These are phyloP conservation scores for Jamesozyma spencerorum DNA, from an alignment of 805 yeast genomes.

Conservation along the genomic window DNA sequence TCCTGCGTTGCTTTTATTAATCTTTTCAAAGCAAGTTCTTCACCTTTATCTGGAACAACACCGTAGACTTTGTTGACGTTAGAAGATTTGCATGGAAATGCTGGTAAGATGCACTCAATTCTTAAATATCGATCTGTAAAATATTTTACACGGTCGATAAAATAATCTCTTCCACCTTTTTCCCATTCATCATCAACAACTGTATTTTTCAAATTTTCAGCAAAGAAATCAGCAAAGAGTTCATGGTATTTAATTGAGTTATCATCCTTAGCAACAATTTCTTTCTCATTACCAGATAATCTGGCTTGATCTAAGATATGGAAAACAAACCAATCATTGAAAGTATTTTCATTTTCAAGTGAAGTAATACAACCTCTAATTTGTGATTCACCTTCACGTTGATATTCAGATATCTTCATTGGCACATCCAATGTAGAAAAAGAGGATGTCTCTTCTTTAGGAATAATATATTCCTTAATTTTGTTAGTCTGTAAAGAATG, in stretches of 20 bases:
- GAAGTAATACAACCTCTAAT: conserved; percentile 34
- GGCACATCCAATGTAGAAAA: conserved; percentile 16
- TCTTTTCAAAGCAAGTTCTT: conserved; percentile 35
- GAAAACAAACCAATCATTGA: conserved; percentile 32
- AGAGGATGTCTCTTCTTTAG: conserved; percentile 11
- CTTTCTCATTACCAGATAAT: conserved; percentile 17
- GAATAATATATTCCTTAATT: conserved; percentile 16
- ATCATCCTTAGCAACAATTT: conserved; percentile 3
- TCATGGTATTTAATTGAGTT: conserved; percentile 19
- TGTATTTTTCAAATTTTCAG: conserved; percentile 38
- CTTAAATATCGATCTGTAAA: conserved; percentile 41
- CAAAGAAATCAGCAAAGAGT: conserved; percentile 36
- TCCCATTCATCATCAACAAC: conserved; percentile 43
- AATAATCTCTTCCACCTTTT: conserved; percentile 36
- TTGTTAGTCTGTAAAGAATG: conserved; percentile 6
- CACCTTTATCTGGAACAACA: conserved; percentile 46
- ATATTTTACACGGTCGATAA: conserved; percentile 35
- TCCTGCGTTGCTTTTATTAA: conserved; percentile 29
- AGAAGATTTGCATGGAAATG: conserved; percentile 59
- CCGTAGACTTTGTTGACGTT: conserved; percentile 44
- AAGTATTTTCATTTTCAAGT: conserved; percentile 25
- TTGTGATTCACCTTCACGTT: conserved; percentile 25
- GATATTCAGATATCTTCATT: conserved; percentile 29
- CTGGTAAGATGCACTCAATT: conserved; percentile 52
- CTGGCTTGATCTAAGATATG: conserved; percentile 32